Conservation (phyloP, 1,139 yeast species). For the Candida freyschussii region DNA sequence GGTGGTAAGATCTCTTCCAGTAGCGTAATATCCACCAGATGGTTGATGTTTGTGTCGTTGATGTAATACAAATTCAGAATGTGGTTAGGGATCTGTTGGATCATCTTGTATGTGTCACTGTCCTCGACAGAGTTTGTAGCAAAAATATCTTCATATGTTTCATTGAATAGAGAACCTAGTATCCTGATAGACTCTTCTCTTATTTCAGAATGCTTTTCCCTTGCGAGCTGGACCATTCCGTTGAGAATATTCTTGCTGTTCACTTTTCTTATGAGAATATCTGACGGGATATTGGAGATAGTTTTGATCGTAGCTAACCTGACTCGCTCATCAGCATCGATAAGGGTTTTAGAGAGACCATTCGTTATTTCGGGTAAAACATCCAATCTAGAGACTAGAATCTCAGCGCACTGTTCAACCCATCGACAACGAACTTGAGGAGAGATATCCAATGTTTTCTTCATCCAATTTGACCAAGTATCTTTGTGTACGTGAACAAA, state of each 20-base stretch:
- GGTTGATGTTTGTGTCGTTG: conserved; percentile 64
- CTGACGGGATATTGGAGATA: conserved; percentile 38
- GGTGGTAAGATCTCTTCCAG: conserved; percentile 61
- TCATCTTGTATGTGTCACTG: conserved; percentile 36
- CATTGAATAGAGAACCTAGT: conserved; percentile 48
- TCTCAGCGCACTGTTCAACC: conserved; percentile 52
- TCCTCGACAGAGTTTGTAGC: conserved; percentile 17
- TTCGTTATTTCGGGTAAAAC: conserved; percentile 45
- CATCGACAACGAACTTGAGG: conserved; percentile 63
- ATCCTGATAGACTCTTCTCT: conserved; percentile 56
- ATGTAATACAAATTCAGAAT: conserved; percentile 68
- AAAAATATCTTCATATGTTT: conserved; percentile 23
- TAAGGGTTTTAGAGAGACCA: conserved; percentile 62
- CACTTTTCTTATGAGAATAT: conserved; percentile 39
- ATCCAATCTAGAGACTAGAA: conserved; percentile 46
- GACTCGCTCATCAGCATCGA: conserved; percentile 74
- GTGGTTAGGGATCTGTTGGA: conserved; percentile 60
- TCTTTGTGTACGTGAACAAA: conserved; percentile 57
- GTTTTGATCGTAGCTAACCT: conserved; percentile 57
- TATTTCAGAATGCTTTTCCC: conserved; percentile 68
- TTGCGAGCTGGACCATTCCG: conserved; percentile 55
- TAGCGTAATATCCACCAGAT: conserved; percentile 59
- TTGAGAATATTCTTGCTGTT: conserved; percentile 44
- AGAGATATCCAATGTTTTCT: conserved; percentile 67
- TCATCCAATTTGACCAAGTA: conserved; percentile 69